Percentiles rank a stretch among this genome's conserved stretches.
phyloP scores from a whole-genome alignment of 768 basidiomycete species.

The Mycena crocata region DNA sequence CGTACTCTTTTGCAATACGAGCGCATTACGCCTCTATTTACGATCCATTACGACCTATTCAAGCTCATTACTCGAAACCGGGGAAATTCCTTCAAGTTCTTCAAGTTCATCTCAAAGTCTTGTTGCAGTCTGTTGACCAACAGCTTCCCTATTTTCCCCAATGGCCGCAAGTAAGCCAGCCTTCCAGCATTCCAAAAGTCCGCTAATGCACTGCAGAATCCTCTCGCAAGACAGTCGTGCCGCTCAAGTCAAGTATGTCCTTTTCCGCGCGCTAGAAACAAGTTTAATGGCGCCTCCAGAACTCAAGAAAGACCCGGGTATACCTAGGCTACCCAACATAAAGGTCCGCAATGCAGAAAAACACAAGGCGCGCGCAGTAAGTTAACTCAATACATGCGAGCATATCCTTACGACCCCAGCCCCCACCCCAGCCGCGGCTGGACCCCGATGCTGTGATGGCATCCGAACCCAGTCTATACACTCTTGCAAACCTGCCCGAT shows the following conservation, averaged over 20 bases:
- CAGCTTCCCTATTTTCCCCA: neutral
- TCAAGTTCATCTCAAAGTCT: neutral
- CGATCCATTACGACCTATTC: no score
- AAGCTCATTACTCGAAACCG: no score
- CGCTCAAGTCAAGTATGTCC: conserved; percentile 34
- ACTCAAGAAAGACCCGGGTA: conserved; percentile 89
- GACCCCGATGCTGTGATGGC: conserved; percentile 79
- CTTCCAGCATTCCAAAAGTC: neutral
- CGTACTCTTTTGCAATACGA: no score
- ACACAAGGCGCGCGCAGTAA: conserved; percentile 55
- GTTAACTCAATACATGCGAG: conserved; percentile 33
- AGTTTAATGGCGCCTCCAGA: conserved; percentile 53
- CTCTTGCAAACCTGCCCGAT: conserved; percentile 65
- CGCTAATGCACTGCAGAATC: conserved; percentile 22
- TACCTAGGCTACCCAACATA: conserved; percentile 84
- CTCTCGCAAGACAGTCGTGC: conserved; percentile 17
- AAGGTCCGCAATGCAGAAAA: conserved; percentile 70
- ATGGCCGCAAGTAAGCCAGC: conserved; percentile 30
- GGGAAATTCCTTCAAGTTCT: neutral
- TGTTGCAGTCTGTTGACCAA: neutral
- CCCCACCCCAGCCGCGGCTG: conserved; percentile 36
- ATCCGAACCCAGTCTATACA: conserved; percentile 75
- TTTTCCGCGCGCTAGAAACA: neutral
- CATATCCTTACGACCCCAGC: conserved; percentile 32
- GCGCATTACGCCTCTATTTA: no score